Base-by-base conservation (phyloP, 2,329 filamentous ascomycete species). In the Aspergillus sp. region DNA sequence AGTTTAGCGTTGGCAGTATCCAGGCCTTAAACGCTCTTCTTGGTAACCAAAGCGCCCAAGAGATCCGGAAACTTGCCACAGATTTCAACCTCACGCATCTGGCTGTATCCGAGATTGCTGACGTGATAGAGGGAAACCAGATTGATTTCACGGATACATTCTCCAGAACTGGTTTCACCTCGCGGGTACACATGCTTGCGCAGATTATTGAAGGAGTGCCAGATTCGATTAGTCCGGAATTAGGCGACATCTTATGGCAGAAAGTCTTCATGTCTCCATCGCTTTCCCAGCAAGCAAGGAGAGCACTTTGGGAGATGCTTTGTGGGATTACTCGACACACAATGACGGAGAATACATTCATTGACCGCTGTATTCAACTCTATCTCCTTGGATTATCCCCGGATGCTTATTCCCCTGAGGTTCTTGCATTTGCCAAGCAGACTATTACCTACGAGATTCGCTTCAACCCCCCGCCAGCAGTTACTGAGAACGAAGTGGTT, bases 1-100 rank as follows among this genome's bases (percentile, higher is more conserved):
- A 76, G 9, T 88, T 85, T 13, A 85, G 88, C 1, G 82, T 89
- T 6, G 91, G 91, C 1, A 95, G 90, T 64, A 81, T 93, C 18
- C 88, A 86, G 67, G 87, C 86, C 15, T 76, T 91, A 47, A 73
- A 78, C 70, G 67, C 77, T 36, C 68, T 79, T 38, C 65, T 80
- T 9, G 66, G 72, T 15, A 63, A 65, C 24, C 74, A 80, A 38
- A 67, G 82, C 38, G 65, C 66, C 3, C 75, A 74, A 7, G 85
- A 89, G 58, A 71, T 91, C 20, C 79, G 78, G 26, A 72, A 76
- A n/a, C 73, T 91, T 49, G 81, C 84, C 8, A 74, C 79, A 6
- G 80, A 88, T n/a, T 83, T 88, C 66, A 80, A 85, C 59, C 72
- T 91, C 48, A 82, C 85, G 1, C 76, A 75, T 51, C 76, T 91